Percentiles rank a stretch among this genome's conserved stretches.
Conservation (phyloP, 2,329 filamentous ascomycete genomes). For the Fusarium goolgardi region DNA sequence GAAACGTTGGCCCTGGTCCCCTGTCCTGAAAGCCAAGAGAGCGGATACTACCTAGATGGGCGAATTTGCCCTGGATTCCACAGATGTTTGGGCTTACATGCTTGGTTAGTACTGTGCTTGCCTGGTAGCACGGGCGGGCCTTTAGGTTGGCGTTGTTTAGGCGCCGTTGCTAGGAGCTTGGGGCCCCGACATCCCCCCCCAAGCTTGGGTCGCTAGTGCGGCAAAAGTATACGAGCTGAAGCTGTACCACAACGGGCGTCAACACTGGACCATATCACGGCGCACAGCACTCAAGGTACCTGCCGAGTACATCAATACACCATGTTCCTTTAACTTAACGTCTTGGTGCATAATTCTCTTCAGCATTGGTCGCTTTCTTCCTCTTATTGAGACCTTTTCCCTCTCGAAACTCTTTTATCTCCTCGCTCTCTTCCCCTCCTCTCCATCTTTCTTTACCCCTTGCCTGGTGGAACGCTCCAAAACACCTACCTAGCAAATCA, state of each 20-base stretch:
- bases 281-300: slow-evolving; percentile 26
- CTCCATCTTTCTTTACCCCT: slow-evolving; percentile 11
- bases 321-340: slow-evolving; percentile 28
- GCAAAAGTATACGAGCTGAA: slow-evolving; percentile 26
- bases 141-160: slow-evolving; percentile 43
- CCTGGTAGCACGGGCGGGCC: slow-evolving; percentile 16
- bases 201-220: slow-evolving; percentile 43
- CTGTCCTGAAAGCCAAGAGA: slow-evolving; percentile 26
- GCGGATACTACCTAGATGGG: slow-evolving; percentile 16
- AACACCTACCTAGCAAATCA: slow-evolving; percentile 22
- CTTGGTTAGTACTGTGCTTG: background rate
- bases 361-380: slow-evolving; percentile 7
- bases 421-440: background rate
- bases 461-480: slow-evolving; percentile 17
- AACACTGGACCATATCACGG: slow-evolving; percentile 26
- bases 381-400: slow-evolving; percentile 19
- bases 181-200: slow-evolving; percentile 37
- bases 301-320: slow-evolving; percentile 36
- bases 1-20: slow-evolving; percentile 20
- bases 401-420: background rate
- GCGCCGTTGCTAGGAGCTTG: slow-evolving; percentile 47
- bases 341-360: slow-evolving; percentile 9
- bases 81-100: slow-evolving; percentile 18
- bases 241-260: slow-evolving; percentile 34
- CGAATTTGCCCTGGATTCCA: slow-evolving; percentile 28